Evolutionary conservation across 225 moss, liverwort and hornwort species (phyloP), one percentile per base, ranked within the genome.

Genomic region (Physcomitrium patens): DNA sequence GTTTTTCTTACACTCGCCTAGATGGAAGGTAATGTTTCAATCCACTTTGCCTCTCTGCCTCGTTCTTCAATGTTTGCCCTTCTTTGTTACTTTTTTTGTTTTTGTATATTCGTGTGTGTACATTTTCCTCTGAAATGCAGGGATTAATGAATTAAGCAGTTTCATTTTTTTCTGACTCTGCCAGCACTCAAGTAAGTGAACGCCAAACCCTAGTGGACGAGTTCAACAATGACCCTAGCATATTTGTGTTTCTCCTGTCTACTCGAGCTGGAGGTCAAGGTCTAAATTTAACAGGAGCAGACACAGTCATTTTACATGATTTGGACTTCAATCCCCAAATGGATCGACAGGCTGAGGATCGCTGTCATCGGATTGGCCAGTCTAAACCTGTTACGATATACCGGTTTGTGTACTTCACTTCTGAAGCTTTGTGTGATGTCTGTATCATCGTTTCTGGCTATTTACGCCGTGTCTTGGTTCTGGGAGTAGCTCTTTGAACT

Each of bases 301-400:
- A 97, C 68, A 97, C 97, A 27, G 97, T 97, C 23, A 90, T 97
- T 24, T 86, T 97, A 68, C 97, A 97, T 73, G 97, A 97, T 78
- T 86, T 97, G 70, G 97, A 97, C 86, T 97, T 97, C 71, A 97
- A 97, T 78, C 97, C 97, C 20, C 97, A 97, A 84, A 94, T 97
- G 94, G 97, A 97, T 74, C 91, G 94, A 62, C 97, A 97, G 81
- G 97, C 97, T 49, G 97, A 97, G 70, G 97, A 97, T 87, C 89
- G 97, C 23, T 97, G 93, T 72, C 97, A 97, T 75, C 91, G 97
- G 42, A 97, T 97, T 31, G 97, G 97, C 70, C 97, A 97, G 68
- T 80, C 80, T 13, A 97, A 89, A 69, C 94, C 97, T 70, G 97
- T 97, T 50, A 97, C 97, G 20, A 85, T 97, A 46, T 97, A 97